Evolutionary conservation across 129 eudicot species (phyloP), one percentile per base, ranked within the genome.

Genomic region (Apium graveolens): DNA sequence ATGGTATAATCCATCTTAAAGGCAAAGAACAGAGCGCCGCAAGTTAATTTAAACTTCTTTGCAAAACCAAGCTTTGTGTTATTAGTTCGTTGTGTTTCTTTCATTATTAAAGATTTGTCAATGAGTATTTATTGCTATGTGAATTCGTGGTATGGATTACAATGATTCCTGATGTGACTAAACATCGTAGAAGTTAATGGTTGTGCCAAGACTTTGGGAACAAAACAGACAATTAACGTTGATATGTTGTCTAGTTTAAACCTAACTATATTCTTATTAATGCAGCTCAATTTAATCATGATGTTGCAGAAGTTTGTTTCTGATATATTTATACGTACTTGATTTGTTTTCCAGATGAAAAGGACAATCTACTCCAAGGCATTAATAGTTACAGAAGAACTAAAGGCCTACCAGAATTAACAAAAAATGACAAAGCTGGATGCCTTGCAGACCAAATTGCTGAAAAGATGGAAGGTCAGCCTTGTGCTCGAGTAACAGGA

Each of bases 401-500:
- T 39, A 73, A 70, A 12, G 80, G 78, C 73, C 26, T 82, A 7
- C 78, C 82, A 31, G 74, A 86, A 5, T 86, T 93, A 0, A 20
- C 91, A 0, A 89, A 93, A 79, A 85, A 91, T 75, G 86, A 86
- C 27, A 87, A 89, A 35, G 97, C 97, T 0, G 85, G 24, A 45
- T 93, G 97, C 78, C 77, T 93, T 46, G 98, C 98, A 0, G 91
- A 91, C n/a, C 84, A 91, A 60, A 81, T 93, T 1, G 95, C 97
- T 9, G 86, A 89, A 3, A 62, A 82, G 11, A 27, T 87, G 29
- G 91, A 93, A 42, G 60, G 86, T 78, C 79, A 79, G 55, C 78
- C 84, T 0, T 90, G 97, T 77, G 76, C 83, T 45, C n/a, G 77
- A 35, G 44, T 80, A 72, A 82, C 82, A 14, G 38, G 76, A 18